These are phyloP conservation scores for Penicillium sp. DNA, from an alignment of 2,329 filamentous ascomycete genomes.

Conservation along the genomic window DNA sequence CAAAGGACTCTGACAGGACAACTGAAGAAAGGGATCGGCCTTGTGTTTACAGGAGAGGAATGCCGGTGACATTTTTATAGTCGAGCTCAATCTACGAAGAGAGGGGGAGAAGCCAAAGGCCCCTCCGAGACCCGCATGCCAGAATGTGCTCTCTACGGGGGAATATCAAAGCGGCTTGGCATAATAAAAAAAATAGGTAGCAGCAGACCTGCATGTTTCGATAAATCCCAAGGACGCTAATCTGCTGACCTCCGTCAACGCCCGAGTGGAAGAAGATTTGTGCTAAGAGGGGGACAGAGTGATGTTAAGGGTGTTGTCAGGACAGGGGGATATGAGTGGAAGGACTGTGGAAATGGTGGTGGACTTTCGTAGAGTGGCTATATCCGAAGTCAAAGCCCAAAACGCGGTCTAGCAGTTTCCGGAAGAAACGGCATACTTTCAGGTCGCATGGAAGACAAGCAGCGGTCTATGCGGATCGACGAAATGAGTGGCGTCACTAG, in stretches of 20 bases:
- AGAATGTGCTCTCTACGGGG: slow-evolving; percentile 20
- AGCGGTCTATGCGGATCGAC: slow-evolving; percentile 25
- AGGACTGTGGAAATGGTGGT: not conserved
- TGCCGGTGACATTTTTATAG: slow-evolving; percentile 32
- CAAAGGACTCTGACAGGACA: slow-evolving; percentile 6
- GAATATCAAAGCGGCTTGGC: slow-evolving; percentile 14
- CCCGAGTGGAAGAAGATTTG: slow-evolving; percentile 7
- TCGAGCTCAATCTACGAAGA: slow-evolving; percentile 23
- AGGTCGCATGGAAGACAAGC: slow-evolving; percentile 25
- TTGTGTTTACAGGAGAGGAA: slow-evolving; percentile 32
- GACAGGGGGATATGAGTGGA: not conserved
- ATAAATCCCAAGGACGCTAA: slow-evolving; percentile 13
- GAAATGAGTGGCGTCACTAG: slow-evolving; percentile 7
- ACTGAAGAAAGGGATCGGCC: slow-evolving; percentile 19
- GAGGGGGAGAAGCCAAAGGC: slow-evolving; percentile 12
- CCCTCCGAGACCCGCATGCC: slow-evolving; percentile 24
- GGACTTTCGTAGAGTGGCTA: slow-evolving; percentile 3
- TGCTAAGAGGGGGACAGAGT: not conserved
- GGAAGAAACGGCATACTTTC: slow-evolving; percentile 1
- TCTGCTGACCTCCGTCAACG: slow-evolving; percentile 25
- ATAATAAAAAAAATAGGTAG: slow-evolving; percentile 7
- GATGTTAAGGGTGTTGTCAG: slow-evolving; percentile 10
- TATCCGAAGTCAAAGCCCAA: slow-evolving; percentile 4
- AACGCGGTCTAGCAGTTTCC: slow-evolving; percentile 11
- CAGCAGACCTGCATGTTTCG: slow-evolving; percentile 23